These are phyloP conservation scores for Penicillium diatomitis DNA, from an alignment of 495 filamentous ascomycete species.

Conservation along the genomic window DNA sequence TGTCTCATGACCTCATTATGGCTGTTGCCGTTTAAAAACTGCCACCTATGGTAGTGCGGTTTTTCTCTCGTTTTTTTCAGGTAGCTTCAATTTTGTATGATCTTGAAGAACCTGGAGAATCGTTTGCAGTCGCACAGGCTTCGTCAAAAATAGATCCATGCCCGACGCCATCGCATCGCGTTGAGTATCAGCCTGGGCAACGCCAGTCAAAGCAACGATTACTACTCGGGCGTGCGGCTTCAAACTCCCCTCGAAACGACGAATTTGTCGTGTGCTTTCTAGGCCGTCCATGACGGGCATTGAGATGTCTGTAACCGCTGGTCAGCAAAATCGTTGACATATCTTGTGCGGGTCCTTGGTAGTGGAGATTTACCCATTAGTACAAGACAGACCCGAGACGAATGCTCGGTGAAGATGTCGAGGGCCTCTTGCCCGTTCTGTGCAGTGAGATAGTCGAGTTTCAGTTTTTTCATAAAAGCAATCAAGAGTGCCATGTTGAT, in stretches of 20 bases:
- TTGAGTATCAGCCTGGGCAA: conserved; percentile 21
- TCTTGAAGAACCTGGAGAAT: not conserved
- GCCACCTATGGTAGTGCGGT: too few species aligned
- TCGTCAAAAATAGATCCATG: conserved; percentile 31
- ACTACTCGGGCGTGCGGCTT: not conserved
- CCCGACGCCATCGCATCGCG: conserved; percentile 26
- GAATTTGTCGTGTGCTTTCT: conserved; percentile 62
- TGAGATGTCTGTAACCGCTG: conserved; percentile 51
- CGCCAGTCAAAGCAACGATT: not conserved
- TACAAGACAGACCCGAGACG: conserved; percentile 30
- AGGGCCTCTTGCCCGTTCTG: conserved; percentile 46
- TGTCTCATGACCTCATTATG: too few species aligned
- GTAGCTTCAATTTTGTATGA: too few species aligned
- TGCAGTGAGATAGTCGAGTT: not conserved
- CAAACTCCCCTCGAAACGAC: conserved; percentile 46
- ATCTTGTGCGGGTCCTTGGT: not conserved
- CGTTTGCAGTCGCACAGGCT: conserved; percentile 23
- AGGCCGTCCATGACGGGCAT: conserved; percentile 83
- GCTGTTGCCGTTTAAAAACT: too few species aligned
- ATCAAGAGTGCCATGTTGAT: conserved; percentile 25
- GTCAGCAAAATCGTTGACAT: not conserved
- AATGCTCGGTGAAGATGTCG: conserved; percentile 28
- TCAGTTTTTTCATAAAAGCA: not conserved
- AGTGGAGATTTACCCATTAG: conserved; percentile 36
- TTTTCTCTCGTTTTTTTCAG: too few species aligned